Conservation (phyloP, 306 rosid species). For the Begonia loranthoides region DNA sequence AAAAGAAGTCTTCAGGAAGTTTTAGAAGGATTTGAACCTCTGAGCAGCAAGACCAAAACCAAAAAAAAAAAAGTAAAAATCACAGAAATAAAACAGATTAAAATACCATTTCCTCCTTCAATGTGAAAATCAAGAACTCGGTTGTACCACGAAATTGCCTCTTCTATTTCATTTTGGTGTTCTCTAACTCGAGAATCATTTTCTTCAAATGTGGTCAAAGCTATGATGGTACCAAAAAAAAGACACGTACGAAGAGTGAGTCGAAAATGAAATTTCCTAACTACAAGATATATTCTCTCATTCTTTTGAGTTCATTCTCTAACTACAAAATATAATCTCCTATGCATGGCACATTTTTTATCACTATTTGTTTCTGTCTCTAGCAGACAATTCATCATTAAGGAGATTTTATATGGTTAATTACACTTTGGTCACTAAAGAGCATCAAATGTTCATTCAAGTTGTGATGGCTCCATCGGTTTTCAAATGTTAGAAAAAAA, state of each 20-base stretch:
- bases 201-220: conserved; percentile 44
- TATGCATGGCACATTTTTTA: too few species aligned
- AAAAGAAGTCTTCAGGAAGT: conserved; percentile 8
- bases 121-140: conserved; percentile 62
- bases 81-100: conserved; percentile 6
- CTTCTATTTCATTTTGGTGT: conserved; percentile 33
- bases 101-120: conserved; percentile 82
- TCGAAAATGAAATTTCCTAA: neutral
- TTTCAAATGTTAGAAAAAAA: too few species aligned
- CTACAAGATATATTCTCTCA: neutral
- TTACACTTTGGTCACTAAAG: too few species aligned
- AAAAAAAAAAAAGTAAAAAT: neutral
- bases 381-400: too few species aligned
- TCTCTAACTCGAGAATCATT: conserved; percentile 22
- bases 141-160: conserved; percentile 68
- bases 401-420: too few species aligned
- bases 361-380: too few species aligned
- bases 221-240: conserved; percentile 6
- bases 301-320: too few species aligned
- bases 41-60: too few species aligned
- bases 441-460: too few species aligned
- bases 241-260: neutral
- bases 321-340: too few species aligned
- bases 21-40: neutral
- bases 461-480: too few species aligned